These are phyloP conservation scores for Echeveria elegans DNA, from an alignment of 164 flowering plant species.

Conservation along the genomic window DNA sequence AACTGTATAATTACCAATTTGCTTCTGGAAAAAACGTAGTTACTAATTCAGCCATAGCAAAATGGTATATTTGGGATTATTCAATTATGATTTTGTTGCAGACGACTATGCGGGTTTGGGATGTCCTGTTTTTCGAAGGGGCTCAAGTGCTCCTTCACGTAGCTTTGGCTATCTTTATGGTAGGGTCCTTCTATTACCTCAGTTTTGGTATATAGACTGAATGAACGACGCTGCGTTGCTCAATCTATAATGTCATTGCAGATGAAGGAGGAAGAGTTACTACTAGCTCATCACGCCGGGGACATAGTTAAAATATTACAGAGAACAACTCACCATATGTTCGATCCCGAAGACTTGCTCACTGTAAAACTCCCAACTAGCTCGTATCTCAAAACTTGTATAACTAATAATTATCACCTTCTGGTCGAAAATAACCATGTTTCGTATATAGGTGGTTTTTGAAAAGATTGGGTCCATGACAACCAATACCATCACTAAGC, in stretches of 20 bases:
- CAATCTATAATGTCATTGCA: conserved; percentile 24
- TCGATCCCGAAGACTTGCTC: conserved; percentile 85
- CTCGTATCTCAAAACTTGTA: background rate
- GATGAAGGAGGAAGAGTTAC: conserved; percentile 91
- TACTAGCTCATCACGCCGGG: conserved; percentile 63
- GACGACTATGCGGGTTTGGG: conserved; percentile 96
- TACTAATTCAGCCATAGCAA: background rate
- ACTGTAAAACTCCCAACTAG: no score
- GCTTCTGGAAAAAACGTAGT: background rate
- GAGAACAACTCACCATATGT: conserved; percentile 73
- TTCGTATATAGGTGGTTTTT: conserved; percentile 68
- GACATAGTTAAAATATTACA: conserved; percentile 74
- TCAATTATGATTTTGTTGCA: conserved; percentile 13
- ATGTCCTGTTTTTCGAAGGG: conserved; percentile 89
- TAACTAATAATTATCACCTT: background rate
- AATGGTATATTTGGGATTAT: background rate
- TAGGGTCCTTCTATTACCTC: conserved; percentile 10
- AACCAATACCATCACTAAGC: conserved; percentile 74
- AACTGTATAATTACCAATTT: background rate
- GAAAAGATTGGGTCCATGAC: conserved; percentile 87
- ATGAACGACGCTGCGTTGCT: no score
- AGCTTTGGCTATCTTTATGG: conserved; percentile 91
- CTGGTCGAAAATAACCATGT: background rate
- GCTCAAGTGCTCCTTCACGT: conserved; percentile 78
- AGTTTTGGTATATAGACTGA: no score